Conservation (phyloP, 805 yeast genomes). For the Isabelozyma gotoi region DNA sequence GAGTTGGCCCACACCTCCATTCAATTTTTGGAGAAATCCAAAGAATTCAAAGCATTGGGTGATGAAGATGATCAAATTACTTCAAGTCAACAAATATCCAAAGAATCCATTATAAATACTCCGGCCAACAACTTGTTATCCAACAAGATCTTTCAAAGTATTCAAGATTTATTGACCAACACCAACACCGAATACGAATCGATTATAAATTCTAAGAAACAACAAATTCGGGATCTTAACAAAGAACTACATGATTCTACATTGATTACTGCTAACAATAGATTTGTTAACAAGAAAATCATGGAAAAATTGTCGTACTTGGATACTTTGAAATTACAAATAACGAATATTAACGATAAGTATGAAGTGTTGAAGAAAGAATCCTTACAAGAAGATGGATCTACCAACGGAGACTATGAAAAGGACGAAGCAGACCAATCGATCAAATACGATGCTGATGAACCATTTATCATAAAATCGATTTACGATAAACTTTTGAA, state of each 20-base stretch:
- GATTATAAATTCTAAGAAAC: conserved; percentile 32
- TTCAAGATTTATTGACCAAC: conserved; percentile 35
- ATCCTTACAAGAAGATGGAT: conserved; percentile 38
- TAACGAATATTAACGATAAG: conserved; percentile 40
- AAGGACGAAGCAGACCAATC: conserved; percentile 47
- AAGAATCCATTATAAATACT: background rate
- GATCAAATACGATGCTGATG: conserved; percentile 75
- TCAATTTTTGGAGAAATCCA: conserved; percentile 28
- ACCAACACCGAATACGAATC: conserved; percentile 40
- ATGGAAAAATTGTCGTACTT: conserved; percentile 33
- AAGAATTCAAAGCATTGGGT: conserved; percentile 13
- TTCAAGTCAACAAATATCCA: background rate
- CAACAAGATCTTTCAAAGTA: conserved; percentile 34
- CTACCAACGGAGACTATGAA: conserved; percentile 42
- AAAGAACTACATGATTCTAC: conserved; percentile 39
- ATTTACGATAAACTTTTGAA: conserved; percentile 52
- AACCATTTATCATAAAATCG: conserved; percentile 75
- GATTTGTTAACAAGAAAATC: conserved; percentile 35
- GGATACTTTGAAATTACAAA: conserved; percentile 53
- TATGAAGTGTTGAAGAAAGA: conserved; percentile 26
- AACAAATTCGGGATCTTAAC: conserved; percentile 35
- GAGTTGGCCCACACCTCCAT: conserved; percentile 34
- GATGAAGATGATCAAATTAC: conserved; percentile 1
- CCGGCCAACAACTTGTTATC: conserved; percentile 12
- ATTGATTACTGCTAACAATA: conserved; percentile 42